Evolutionary conservation across 2,329 filamentous ascomycete species (phyloP).

Genomic region (Aspergillus eucalypticola): DNA sequence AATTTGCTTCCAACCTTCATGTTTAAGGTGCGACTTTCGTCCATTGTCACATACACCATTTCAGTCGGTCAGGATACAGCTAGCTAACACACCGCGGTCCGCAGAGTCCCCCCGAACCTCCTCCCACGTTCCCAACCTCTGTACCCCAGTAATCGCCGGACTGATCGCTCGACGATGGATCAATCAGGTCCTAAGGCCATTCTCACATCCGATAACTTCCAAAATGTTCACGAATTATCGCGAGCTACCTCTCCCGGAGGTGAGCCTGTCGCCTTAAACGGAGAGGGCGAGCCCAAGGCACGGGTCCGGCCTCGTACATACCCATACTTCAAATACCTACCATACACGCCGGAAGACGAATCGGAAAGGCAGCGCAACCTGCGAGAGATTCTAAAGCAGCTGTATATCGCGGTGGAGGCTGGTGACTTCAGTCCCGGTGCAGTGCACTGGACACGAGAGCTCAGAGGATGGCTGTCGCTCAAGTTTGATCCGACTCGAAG

Average conservation of each 20-base stretch:
- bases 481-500: slow-evolving; percentile 95
- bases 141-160: slow-evolving; percentile 19
- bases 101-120: slow-evolving; percentile 31
- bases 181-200: slow-evolving; percentile 35
- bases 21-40: slow-evolving; percentile 21
- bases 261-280: slow-evolving; percentile 50
- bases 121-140: slow-evolving; percentile 20
- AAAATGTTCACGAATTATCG: slow-evolving; percentile 68
- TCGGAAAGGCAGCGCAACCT: slow-evolving; percentile 74
- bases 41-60: not conserved
- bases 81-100: slow-evolving; percentile 27
- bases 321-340: slow-evolving; percentile 86
- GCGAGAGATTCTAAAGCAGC: slow-evolving; percentile 84
- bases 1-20: slow-evolving; percentile 24
- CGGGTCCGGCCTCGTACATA: slow-evolving; percentile 80
- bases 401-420: slow-evolving; percentile 87
- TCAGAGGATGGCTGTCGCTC: slow-evolving; percentile 89
- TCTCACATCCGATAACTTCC: slow-evolving; percentile 40
- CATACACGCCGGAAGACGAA: slow-evolving; percentile 83
- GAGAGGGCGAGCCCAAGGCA: slow-evolving; percentile 61
- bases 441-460: slow-evolving; percentile 94
- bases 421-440: slow-evolving; percentile 94
- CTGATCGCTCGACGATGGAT: slow-evolving; percentile 36
- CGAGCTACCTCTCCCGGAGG: slow-evolving; percentile 80
- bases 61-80: slow-evolving; percentile 1